A percentile compares a stretch with the other conserved stretches of the same genome.
Conservation (phyloP, 441 rosid genomes). For the Eutrema salsugineum region DNA sequence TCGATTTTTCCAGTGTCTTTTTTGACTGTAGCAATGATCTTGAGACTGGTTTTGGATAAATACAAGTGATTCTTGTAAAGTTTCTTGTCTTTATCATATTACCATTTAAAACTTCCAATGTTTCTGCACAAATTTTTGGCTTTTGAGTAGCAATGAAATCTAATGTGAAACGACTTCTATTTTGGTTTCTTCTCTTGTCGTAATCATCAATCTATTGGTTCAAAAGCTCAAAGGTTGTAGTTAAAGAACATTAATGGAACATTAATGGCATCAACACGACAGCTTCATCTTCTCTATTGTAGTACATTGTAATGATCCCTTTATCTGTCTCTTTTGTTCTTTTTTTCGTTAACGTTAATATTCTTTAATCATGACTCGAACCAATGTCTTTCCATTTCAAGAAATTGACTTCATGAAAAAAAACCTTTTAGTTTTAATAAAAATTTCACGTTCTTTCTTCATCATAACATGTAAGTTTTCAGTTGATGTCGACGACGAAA, state of each 20-base stretch:
- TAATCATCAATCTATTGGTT: background rate
- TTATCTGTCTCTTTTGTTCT: constrained; percentile 10
- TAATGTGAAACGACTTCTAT: background rate
- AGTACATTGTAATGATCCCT: constrained; percentile 8
- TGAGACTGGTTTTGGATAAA: constrained; percentile 17
- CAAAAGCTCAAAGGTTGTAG: constrained; percentile 14
- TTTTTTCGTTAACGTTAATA: constrained; percentile 9
- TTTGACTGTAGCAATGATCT: constrained; percentile 12
- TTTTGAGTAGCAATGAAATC: background rate
- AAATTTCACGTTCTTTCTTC: background rate
- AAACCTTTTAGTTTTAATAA: background rate
- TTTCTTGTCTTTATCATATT: constrained; percentile 3
- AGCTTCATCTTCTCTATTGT: constrained; percentile 17
- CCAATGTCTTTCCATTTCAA: constrained; percentile 23
- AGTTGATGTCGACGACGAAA: constrained; percentile 14
- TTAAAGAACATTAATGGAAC: constrained; percentile 2
- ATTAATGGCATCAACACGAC: constrained; percentile 15
- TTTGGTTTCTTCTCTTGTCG: constrained; percentile 7
- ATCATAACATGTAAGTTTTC: constrained; percentile 2
- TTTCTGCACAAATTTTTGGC: background rate
- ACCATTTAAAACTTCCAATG: background rate
- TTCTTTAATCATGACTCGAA: constrained; percentile 18
- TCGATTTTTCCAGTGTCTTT: constrained; percentile 1
- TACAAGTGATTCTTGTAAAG: constrained; percentile 1
- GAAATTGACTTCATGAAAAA: background rate